phyloP scores from a whole-genome alignment of 345 rosid genomes.

The Lumnitzera racemosa region DNA sequence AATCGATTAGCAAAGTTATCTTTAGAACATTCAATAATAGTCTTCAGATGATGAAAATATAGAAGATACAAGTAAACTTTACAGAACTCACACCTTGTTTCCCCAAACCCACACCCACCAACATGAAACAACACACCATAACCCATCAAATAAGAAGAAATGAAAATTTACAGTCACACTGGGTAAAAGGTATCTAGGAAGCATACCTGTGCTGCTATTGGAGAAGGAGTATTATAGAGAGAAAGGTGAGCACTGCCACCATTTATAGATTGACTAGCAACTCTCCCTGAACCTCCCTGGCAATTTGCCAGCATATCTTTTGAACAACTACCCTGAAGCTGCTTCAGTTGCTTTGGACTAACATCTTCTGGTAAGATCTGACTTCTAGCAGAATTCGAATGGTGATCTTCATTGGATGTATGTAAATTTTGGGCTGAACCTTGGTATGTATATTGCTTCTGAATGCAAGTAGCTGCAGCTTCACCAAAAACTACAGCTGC shows the following conservation, averaged over 20 bases:
- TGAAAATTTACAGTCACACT: not conserved
- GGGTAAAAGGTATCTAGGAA: not conserved
- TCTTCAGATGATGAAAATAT: too few species aligned
- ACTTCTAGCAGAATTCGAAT: slow-evolving; percentile 32
- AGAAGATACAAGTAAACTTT: too few species aligned
- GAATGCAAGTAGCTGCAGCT: slow-evolving; percentile 73
- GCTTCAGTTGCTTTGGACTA: slow-evolving; percentile 64
- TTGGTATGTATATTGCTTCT: slow-evolving; percentile 63
- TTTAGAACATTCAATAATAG: too few species aligned
- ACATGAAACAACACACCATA: not conserved
- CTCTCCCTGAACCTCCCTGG: slow-evolving; percentile 39
- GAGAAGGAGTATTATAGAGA: slow-evolving; percentile 87
- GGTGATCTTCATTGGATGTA: slow-evolving; percentile 49
- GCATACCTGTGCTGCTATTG: slow-evolving; percentile 72
- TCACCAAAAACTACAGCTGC: slow-evolving; percentile 81
- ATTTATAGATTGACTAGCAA: slow-evolving; percentile 51
- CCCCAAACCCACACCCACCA: too few species aligned
- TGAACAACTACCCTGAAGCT: slow-evolving; percentile 54
- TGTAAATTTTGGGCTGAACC: slow-evolving; percentile 34
- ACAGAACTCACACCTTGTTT: too few species aligned
- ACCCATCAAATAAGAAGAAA: slow-evolving; percentile 1
- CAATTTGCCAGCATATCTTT: slow-evolving; percentile 67
- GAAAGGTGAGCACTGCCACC: slow-evolving; percentile 61
- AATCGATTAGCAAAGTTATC: too few species aligned
- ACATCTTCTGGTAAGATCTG: slow-evolving; percentile 43